Evolutionary conservation across 2,329 filamentous ascomycete species (phyloP).

Genomic region (Neofusicoccum laricinum): DNA sequence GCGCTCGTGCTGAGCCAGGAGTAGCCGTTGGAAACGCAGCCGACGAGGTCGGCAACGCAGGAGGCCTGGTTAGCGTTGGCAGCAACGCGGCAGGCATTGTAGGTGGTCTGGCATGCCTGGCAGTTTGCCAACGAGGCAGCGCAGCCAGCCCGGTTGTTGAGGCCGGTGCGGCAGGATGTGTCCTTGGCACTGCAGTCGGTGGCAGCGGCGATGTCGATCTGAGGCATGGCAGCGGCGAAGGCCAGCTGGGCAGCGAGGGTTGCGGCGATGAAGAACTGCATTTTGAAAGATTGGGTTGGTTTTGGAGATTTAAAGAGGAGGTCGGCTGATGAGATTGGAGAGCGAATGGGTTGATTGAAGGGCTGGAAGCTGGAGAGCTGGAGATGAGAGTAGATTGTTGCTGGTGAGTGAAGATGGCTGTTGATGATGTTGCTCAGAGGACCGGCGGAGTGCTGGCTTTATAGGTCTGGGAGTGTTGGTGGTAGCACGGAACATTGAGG

Average conservation of each 20-base stretch:
- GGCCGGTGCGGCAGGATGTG: not conserved
- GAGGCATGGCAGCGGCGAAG: not conserved
- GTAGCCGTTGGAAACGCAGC: not conserved
- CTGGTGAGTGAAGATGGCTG: slow-evolving; percentile 2
- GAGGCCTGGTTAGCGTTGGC: not conserved
- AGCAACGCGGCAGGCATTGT: not conserved
- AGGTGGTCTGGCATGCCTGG: not conserved
- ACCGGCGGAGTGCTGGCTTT: not conserved
- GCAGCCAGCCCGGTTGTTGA: not conserved
- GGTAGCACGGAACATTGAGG: no score
- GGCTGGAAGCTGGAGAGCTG: not conserved
- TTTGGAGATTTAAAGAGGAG: not conserved
- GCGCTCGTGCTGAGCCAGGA: not conserved
- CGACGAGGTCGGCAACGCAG: not conserved
- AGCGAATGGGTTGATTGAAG: not conserved
- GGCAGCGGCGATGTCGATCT: not conserved
- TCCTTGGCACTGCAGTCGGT: not conserved
- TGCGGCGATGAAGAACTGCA: slow-evolving; percentile 1
- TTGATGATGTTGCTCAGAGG: not conserved
- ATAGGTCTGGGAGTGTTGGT: not conserved
- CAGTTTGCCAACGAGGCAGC: not conserved
- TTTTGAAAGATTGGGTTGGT: not conserved
- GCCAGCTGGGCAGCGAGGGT: not conserved
- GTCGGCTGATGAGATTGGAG: not conserved
- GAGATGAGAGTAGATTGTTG: not conserved